Evolutionary conservation across 805 yeast species (phyloP).

Genomic region (Diddensiella santjacobensis): DNA sequence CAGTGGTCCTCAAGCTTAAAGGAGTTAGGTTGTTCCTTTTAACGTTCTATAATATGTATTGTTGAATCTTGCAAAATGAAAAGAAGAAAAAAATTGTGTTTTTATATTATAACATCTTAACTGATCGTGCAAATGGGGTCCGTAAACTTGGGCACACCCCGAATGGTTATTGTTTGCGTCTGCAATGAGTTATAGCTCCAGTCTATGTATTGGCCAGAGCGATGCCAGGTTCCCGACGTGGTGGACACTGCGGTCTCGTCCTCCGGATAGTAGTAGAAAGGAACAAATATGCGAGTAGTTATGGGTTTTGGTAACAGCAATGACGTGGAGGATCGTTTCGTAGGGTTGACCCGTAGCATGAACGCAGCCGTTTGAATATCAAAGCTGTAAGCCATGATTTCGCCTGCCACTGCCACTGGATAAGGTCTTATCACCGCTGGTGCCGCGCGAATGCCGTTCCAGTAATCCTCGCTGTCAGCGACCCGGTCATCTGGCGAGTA

Average conservation of each 20-base stretch:
- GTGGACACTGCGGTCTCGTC: slow-evolving; percentile 47
- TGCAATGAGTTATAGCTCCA: slow-evolving; percentile 9
- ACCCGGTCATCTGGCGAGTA: slow-evolving; percentile 61
- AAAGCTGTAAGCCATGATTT: slow-evolving; percentile 17
- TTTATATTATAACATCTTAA: not conserved
- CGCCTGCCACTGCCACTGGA: slow-evolving; percentile 41
- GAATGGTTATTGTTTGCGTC: slow-evolving; percentile 8
- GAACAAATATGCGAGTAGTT: slow-evolving; percentile 63
- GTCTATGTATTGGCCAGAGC: slow-evolving; percentile 35
- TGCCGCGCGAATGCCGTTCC: slow-evolving; percentile 45
- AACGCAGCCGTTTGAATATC: slow-evolving; percentile 19
- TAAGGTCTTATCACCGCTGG: slow-evolving; percentile 71
- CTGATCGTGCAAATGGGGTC: slow-evolving; percentile 8
- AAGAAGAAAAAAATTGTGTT: not conserved
- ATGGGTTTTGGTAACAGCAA: slow-evolving; percentile 8
- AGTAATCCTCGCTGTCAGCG: slow-evolving; percentile 1
- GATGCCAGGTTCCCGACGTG: slow-evolving; percentile 54
- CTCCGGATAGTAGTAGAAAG: slow-evolving; percentile 63
- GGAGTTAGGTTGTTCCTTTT: not conserved
- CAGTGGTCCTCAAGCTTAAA: slow-evolving; percentile 12
- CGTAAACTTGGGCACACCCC: slow-evolving; percentile 7
- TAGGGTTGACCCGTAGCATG: slow-evolving; percentile 11
- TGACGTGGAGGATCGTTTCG: slow-evolving; percentile 1
- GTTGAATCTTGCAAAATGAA: not conserved
- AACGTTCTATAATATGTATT: not conserved